A percentile compares a stretch with the other conserved stretches of the same genome.
Evolutionary conservation across 805 yeast species (phyloP).

Genomic region (Ogataea corticis): DNA sequence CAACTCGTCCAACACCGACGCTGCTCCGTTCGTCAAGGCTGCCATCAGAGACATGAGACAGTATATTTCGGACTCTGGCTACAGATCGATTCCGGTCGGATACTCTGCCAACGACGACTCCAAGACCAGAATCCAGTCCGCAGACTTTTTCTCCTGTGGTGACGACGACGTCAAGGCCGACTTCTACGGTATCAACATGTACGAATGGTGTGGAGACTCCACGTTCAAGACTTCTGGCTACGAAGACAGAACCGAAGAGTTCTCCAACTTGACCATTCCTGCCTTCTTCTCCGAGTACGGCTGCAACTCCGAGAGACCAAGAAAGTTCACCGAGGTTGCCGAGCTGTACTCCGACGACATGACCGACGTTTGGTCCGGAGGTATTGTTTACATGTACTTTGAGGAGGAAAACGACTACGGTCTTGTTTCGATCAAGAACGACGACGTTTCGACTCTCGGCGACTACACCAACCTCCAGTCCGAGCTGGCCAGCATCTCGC

Average conservation of each 20-base stretch:
- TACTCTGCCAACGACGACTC: slow-evolving; percentile 90
- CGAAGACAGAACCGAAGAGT: slow-evolving; percentile 68
- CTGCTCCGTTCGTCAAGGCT: slow-evolving; percentile 94
- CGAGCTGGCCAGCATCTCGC: slow-evolving; percentile 53
- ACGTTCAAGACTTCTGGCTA: slow-evolving; percentile 66
- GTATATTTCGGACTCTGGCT: slow-evolving; percentile 64
- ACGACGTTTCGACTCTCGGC: slow-evolving; percentile 53
- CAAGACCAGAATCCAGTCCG: slow-evolving; percentile 73
- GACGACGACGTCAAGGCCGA: slow-evolving; percentile 63
- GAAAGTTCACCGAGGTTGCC: slow-evolving; percentile 73
- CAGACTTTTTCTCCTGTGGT: slow-evolving; percentile 87
- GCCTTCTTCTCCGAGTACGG: slow-evolving; percentile 88
- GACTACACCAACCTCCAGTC: slow-evolving; percentile 61
- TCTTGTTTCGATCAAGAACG: slow-evolving; percentile 53
- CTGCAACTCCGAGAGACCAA: slow-evolving; percentile 72
- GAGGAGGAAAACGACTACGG: slow-evolving; percentile 85
- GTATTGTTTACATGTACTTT: slow-evolving; percentile 89
- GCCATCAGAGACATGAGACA: slow-evolving; percentile 86
- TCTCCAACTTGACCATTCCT: slow-evolving; percentile 72
- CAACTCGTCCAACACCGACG: slow-evolving; percentile 76
- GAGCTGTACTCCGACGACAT: slow-evolving; percentile 65
- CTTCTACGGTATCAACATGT: slow-evolving; percentile 84
- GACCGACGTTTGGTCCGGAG: slow-evolving; percentile 94
- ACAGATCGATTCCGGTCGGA: slow-evolving; percentile 88
- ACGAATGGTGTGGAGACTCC: slow-evolving; percentile 82